Evolutionary conservation across 805 yeast species (phyloP), one percentile per base, ranked within the genome.

Genomic region (Lipomyces lipofer): DNA sequence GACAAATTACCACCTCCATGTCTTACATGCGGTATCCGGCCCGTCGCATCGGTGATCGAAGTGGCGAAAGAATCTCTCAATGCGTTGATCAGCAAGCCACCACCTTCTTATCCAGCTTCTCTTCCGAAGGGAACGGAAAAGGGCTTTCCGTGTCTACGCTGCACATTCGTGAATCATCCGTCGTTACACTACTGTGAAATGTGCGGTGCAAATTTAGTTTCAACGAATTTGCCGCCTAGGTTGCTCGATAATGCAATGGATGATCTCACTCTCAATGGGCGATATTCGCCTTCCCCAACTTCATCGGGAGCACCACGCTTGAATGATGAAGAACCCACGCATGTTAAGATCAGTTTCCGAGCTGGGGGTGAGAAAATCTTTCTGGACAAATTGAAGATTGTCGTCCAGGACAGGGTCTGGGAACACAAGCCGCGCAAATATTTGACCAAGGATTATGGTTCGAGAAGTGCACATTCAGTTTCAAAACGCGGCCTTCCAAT

Each of bases 111-210:
- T 19, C 22, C 50, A 2, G 43, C 24, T 9, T 48, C 48, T 10
- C 36, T 39, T 9, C 51, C 54, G n/a, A 33, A 21, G 10, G 54
- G 24, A 4, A 43, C 42, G 13, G 38, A 51, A 29, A 32, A 44
- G 22, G 62, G 65, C 12, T 63, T 66, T n/a, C 61, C 61, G 17
- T 82, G 87, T 54, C 75, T 81, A 2, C 67, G 73, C 10, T 88
- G 95, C 63, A 88, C 98, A 0, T 92, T 90, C 64, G 71, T 81
- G 10, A 94, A 92, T 67, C 96, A 91, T 68, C 86, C 90, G 0
- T 81, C 87, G 2, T 74, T 92, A 75, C 70, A 75, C 33, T 76
- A 75, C 58, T 92, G 99, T 69, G 99, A 92, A 69, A 78, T 94
- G 66, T 92, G 98, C 71, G 97, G 96, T 0, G 74, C 84, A 0